Conservation (phyloP, 192 early-diverging fungal genomes). For the Helicostylum pulchrum region DNA sequence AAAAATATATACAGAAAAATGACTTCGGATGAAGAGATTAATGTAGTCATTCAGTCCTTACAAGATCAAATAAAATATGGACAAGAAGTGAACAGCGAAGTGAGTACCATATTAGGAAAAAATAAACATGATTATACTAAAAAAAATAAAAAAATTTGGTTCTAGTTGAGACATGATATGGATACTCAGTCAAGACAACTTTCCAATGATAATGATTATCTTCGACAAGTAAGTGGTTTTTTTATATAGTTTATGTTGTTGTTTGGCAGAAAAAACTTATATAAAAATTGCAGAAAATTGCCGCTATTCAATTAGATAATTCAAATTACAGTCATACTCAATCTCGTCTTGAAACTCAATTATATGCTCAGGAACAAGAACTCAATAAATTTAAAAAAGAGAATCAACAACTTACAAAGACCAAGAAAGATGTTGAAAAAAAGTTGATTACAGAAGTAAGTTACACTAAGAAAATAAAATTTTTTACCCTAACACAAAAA, state of each 20-base stretch:
- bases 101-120: constrained; percentile 18
- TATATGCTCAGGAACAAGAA: constrained; percentile 47
- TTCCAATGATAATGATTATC: constrained; percentile 27
- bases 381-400: constrained; percentile 39
- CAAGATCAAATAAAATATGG: constrained; percentile 24
- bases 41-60: constrained; percentile 17
- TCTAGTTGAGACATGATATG: constrained; percentile 26
- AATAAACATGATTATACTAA: too few relatives aligned
- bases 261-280: background rate
- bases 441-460: constrained; percentile 35
- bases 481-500: background rate
- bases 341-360: constrained; percentile 46
- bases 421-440: constrained; percentile 44
- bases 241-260: background rate
- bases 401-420: constrained; percentile 30
- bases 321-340: constrained; percentile 29
- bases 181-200: constrained; percentile 21
- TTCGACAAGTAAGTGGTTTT: constrained; percentile 22
- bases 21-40: constrained; percentile 22
- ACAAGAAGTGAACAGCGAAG: constrained; percentile 25
- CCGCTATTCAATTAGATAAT: constrained; percentile 31
- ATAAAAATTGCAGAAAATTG: constrained; percentile 21
- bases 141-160: too few relatives aligned
- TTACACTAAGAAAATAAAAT: background rate
- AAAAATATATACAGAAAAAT: constrained; percentile 15